Evolutionary conservation across 2,329 filamentous ascomycete species (phyloP).

Genomic region (Pochonia chlamydosporia): DNA sequence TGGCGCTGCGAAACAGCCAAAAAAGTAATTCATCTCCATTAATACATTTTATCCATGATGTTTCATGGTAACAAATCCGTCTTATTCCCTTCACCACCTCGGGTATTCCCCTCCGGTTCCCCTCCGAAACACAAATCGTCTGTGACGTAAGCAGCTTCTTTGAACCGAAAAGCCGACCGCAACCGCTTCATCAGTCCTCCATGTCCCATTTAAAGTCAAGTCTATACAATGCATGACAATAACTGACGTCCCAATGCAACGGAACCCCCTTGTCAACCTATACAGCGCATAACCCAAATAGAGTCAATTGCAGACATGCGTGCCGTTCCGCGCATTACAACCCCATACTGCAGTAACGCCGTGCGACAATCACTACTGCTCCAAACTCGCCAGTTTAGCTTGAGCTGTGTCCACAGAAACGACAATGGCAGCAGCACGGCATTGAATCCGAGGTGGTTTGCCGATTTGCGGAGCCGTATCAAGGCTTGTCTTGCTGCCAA

Average conservation of each 20-base stretch:
- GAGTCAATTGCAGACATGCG: not conserved
- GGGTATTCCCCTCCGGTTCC: not conserved
- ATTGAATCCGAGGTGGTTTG: slow-evolving; percentile 20
- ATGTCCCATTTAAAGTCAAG: too few relatives aligned
- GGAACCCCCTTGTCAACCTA: not conserved
- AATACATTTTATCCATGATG: too few relatives aligned
- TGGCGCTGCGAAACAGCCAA: too few relatives aligned
- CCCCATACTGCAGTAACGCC: not conserved
- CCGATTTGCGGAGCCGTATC: slow-evolving; percentile 19
- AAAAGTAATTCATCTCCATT: too few relatives aligned
- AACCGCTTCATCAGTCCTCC: not conserved
- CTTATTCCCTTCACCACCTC: not conserved
- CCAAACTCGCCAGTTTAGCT: not conserved
- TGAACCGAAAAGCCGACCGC: not conserved
- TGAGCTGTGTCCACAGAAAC: not conserved
- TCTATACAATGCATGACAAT: not conserved
- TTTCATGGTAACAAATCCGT: too few relatives aligned
- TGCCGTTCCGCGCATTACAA: not conserved
- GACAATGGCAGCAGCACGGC: not conserved
- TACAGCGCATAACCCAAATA: not conserved
- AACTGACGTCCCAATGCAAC: not conserved
- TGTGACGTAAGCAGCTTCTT: not conserved
- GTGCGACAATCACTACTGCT: not conserved
- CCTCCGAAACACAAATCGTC: not conserved
- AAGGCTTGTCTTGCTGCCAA: slow-evolving; percentile 4